Percentiles rank a stretch among this genome's conserved stretches.
These are phyloP conservation scores for Chytriomyces sp. DNA, from an alignment of 192 early-diverging fungal genomes.

Conservation along the genomic window DNA sequence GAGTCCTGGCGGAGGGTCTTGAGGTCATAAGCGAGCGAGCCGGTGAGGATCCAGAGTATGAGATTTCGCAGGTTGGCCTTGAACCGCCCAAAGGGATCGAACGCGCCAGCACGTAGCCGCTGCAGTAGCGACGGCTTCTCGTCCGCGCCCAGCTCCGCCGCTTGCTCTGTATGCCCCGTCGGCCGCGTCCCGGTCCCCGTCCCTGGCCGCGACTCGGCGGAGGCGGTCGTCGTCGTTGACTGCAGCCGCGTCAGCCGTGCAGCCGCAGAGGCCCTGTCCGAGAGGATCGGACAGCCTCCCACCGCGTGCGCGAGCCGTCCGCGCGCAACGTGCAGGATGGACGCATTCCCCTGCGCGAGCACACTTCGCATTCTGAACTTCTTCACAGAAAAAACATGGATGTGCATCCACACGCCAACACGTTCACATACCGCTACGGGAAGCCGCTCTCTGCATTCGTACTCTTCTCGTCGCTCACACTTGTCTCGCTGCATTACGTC, in stretches of 20 bases:
- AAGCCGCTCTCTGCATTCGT: conserved; percentile 34
- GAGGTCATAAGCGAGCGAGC: conserved; percentile 15
- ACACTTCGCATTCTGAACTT: too few relatives aligned
- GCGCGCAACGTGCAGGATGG: too few relatives aligned
- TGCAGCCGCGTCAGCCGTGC: too few relatives aligned
- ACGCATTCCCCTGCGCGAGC: too few relatives aligned
- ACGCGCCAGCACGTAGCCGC: not conserved
- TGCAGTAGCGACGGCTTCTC: not conserved
- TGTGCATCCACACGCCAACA: conserved; percentile 1
- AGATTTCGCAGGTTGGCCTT: conserved; percentile 7
- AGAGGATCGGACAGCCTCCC: too few relatives aligned
- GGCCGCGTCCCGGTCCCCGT: too few relatives aligned
- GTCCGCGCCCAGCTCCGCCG: too few relatives aligned
- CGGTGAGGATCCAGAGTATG: not conserved
- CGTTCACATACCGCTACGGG: conserved; percentile 37
- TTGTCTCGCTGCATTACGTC: conserved; percentile 40
- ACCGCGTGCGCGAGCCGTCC: too few relatives aligned
- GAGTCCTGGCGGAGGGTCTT: conserved; percentile 9
- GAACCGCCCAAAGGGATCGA: conserved; percentile 17
- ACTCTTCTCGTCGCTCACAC: conserved; percentile 36
- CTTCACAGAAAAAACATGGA: not conserved
- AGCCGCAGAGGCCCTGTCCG: too few relatives aligned
- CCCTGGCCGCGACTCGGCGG: too few relatives aligned
- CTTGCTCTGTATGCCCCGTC: too few relatives aligned
- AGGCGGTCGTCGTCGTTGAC: too few relatives aligned